These are phyloP conservation scores for Isoetes engelmannii DNA, from an alignment of 83 land plant species.

Conservation along the genomic window DNA sequence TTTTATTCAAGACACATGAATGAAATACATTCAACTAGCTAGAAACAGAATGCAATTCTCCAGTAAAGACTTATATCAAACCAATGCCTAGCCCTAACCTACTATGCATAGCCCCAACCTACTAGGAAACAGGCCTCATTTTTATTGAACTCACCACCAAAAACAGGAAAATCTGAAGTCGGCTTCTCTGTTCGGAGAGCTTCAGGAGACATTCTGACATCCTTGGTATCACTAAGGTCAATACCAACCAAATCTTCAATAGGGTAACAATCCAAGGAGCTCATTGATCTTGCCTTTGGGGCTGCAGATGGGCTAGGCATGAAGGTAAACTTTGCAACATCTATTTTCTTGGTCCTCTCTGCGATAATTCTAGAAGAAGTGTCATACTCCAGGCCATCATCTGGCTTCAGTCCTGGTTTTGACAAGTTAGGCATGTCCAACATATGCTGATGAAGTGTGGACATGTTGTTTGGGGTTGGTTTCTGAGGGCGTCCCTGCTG, in stretches of 20 bases:
- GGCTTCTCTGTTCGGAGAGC: conserved; percentile 26
- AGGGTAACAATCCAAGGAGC: conserved; percentile 23
- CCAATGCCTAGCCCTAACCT: too few relatives aligned
- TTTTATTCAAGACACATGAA: too few relatives aligned
- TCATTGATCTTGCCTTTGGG: conserved; percentile 2
- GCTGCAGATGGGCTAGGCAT: conserved; percentile 4
- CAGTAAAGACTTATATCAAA: too few relatives aligned
- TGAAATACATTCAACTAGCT: too few relatives aligned
- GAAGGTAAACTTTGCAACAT: not conserved
- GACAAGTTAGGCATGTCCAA: not conserved
- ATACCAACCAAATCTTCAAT: conserved; percentile 20
- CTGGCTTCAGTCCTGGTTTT: not conserved
- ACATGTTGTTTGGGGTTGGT: not conserved
- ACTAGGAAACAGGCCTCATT: too few relatives aligned
- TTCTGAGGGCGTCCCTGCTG: not conserved
- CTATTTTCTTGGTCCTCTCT: conserved; percentile 1
- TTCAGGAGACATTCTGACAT: conserved; percentile 12
- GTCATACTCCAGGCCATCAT: too few relatives aligned
- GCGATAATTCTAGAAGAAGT: too few relatives aligned
- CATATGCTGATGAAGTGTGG: not conserved
- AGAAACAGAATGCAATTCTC: too few relatives aligned
- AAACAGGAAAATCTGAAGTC: conserved; percentile 11
- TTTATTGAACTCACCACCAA: not conserved
- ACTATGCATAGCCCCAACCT: too few relatives aligned
- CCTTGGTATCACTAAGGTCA: conserved; percentile 15